A percentile compares a stretch with the other conserved stretches of the same genome.
These are phyloP conservation scores for Paraphaeosphaeria sporulosa DNA, from an alignment of 2,329 filamentous ascomycete species.

Conservation along the genomic window DNA sequence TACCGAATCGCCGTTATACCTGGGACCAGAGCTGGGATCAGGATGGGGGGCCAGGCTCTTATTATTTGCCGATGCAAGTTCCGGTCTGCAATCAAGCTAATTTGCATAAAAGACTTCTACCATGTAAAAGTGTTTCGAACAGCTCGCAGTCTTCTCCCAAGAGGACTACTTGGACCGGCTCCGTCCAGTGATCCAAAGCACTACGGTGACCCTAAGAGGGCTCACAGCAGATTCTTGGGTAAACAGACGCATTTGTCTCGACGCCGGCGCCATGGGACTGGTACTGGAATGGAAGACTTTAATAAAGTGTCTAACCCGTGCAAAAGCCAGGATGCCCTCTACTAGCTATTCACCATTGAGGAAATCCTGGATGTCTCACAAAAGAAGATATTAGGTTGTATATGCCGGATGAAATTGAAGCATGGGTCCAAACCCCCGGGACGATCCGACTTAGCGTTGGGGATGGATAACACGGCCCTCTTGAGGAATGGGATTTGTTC, in stretches of 20 bases:
- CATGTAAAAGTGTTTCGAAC: background rate
- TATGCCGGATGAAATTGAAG: too few relatives aligned
- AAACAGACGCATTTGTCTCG: background rate
- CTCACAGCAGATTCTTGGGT: background rate
- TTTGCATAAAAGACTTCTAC: background rate
- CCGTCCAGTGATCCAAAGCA: background rate
- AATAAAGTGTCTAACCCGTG: too few relatives aligned
- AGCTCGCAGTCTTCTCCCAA: background rate
- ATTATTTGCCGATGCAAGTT: too few relatives aligned
- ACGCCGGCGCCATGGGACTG: background rate
- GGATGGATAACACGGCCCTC: background rate
- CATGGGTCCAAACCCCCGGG: too few relatives aligned
- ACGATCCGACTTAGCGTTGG: too few relatives aligned
- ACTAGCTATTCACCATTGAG: too few relatives aligned
- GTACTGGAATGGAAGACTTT: background rate
- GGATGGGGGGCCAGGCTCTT: too few relatives aligned
- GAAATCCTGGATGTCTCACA: too few relatives aligned
- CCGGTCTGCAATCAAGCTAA: too few relatives aligned
- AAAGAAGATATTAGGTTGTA: background rate
- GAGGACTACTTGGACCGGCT: background rate
- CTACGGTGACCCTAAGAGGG: background rate
- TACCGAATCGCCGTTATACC: too few relatives aligned
- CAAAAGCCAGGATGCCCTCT: too few relatives aligned
- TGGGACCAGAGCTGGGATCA: too few relatives aligned
- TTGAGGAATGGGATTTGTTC: constrained; percentile 1